Base-by-base conservation (phyloP, 495 filamentous ascomycete species). In the Talaromyces borbonicus region DNA sequence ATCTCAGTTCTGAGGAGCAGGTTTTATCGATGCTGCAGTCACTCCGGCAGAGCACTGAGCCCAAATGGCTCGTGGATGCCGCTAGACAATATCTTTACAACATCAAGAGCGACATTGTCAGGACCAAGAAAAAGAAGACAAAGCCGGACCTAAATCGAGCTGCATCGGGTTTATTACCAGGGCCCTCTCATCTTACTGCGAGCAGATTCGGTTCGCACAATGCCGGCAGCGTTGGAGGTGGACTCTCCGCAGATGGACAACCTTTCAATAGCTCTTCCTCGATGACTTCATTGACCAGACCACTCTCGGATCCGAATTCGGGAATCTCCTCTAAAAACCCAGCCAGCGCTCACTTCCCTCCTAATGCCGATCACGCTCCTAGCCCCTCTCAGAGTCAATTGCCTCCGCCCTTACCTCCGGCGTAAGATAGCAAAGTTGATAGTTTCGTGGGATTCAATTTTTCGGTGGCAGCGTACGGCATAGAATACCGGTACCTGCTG, bases 11-110 rank as follows among this genome's bases (percentile, higher is more conserved):
- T 1, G 69, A 75, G 31, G 65, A 60, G 6, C 80, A 84, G 43
- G 63, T 86, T 7, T 53, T 58, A 18, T 54, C 59, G 3, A 83
- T 88, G 80, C 46, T 85, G 6, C 67, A 73, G 14, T 72, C 79
- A 0, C 52, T 88, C 9, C 72, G 72, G 47, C 43, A 64, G 15
- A 81, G 75, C 47, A 67, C 62, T 0, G 84, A 87, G 56, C 57
- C 68, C 14, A 57, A 53, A 9, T 62, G 74, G 32, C 52, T 78
- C n/a, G 61, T 80, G 6, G 61, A 65, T 3, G 36, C 53, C 6
- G 81, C 81, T 1, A 72, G 63, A 44, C 68, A 64, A 22, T 83
- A 84, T 55, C 51, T 84, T 9, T 50, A 55, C 4, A 78, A 77
- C 8, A 59, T 81, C 15, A 72, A 77, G 33, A 71, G 72, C 6